These are phyloP conservation scores for Phaeomoniella chlamydospora DNA, from an alignment of 2,329 filamentous ascomycete species.

Conservation along the genomic window DNA sequence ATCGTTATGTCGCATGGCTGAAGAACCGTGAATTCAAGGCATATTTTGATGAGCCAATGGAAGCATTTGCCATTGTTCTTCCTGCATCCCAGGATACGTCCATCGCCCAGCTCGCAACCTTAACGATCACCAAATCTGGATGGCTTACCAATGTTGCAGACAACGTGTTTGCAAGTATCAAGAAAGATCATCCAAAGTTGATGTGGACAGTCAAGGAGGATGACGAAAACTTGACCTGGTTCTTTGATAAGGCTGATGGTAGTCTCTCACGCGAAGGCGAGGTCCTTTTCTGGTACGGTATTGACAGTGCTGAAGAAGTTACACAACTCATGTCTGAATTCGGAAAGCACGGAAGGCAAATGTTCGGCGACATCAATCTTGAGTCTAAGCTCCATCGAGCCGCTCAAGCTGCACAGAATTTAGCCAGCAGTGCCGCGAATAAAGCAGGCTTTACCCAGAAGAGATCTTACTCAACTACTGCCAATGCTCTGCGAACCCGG, in stretches of 20 bases:
- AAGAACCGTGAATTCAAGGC: constrained; percentile 70
- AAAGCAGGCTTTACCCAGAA: constrained; percentile 41
- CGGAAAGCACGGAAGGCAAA: constrained; percentile 63
- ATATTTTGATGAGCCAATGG: constrained; percentile 89
- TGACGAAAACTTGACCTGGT: constrained; percentile 95
- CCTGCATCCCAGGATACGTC: constrained; percentile 49
- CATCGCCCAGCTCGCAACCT: constrained; percentile 72
- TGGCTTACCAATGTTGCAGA: constrained; percentile 93
- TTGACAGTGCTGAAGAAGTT: constrained; percentile 69
- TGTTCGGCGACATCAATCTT: constrained; percentile 80
- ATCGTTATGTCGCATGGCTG: constrained; percentile 71
- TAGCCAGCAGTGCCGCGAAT: constrained; percentile 30
- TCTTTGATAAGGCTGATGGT: constrained; percentile 92
- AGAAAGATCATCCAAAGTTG: constrained; percentile 82
- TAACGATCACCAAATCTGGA: constrained; percentile 85
- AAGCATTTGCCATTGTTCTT: constrained; percentile 78
- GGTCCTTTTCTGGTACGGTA: constrained; percentile 92
- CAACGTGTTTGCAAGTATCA: constrained; percentile 85
- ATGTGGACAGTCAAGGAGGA: constrained; percentile 95
- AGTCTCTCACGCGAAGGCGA: constrained; percentile 75
- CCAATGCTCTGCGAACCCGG: constrained; percentile 22
- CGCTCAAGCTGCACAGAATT: constrained; percentile 51
- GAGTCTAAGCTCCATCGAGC: constrained; percentile 73
- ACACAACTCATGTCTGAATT: constrained; percentile 76
- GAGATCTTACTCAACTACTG: constrained; percentile 51